A percentile compares a stretch with the other conserved stretches of the same genome.
phyloP scores from a whole-genome alignment of 805 yeast species.

The Yamadazyma scolyti region DNA sequence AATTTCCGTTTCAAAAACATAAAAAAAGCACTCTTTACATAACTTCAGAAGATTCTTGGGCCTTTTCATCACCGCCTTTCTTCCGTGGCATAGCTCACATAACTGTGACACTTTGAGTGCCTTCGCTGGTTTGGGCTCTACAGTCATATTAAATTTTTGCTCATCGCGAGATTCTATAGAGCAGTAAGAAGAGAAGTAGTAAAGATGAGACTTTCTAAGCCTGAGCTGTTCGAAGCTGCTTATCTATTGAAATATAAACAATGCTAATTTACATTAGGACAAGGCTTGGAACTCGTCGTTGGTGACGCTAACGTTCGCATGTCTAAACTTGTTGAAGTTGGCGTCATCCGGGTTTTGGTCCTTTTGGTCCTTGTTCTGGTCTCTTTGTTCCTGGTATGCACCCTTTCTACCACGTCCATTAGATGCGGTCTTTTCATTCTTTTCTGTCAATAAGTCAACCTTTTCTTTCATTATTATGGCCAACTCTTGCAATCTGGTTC shows the following conservation, averaged over 20 bases:
- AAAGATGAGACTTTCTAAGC: neutral
- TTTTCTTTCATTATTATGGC: conserved; percentile 82
- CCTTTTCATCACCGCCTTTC: conserved; percentile 83
- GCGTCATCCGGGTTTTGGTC: conserved; percentile 27
- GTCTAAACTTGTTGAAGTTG: conserved; percentile 39
- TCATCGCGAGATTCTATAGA: conserved; percentile 1
- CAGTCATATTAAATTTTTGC: conserved; percentile 5
- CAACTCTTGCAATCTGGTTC: conserved; percentile 81
- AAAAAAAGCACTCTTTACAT: conserved; percentile 86
- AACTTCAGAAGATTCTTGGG: conserved; percentile 90
- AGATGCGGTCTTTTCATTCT: conserved; percentile 78
- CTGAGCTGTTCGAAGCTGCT: neutral
- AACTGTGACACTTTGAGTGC: conserved; percentile 40
- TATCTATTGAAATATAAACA: neutral
- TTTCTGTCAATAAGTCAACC: conserved; percentile 71
- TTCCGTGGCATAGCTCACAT: conserved; percentile 80
- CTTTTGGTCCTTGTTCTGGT: conserved; percentile 13
- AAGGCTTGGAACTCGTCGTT: conserved; percentile 42
- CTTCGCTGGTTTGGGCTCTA: conserved; percentile 10
- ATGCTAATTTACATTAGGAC: conserved; percentile 6
- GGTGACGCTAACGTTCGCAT: conserved; percentile 40
- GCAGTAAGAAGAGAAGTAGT: too few species aligned
- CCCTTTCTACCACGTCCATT: conserved; percentile 59
- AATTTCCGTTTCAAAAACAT: conserved; percentile 91
- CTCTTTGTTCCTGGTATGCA: conserved; percentile 24